Evolutionary conservation across 306 rosid species (phyloP).

Genomic region (Begonia masoniana): DNA sequence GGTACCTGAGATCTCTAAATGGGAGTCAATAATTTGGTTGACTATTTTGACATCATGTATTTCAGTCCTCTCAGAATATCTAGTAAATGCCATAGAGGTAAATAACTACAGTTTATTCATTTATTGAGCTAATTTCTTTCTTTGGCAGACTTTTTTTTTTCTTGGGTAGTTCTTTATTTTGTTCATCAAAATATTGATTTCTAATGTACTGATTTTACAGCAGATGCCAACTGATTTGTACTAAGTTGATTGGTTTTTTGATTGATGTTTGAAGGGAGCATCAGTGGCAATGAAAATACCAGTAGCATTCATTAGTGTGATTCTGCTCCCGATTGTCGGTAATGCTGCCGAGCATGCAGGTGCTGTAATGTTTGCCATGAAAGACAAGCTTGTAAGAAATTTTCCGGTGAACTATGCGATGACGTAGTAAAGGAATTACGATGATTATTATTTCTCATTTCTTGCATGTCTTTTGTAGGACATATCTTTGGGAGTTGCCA

Average conservation of each 20-base stretch:
- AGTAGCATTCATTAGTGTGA: constrained; percentile 49
- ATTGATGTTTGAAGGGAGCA: constrained; percentile 39
- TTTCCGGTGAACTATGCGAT: background rate
- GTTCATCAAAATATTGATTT: too few relatives aligned
- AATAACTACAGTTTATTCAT: background rate
- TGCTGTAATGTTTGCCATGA: constrained; percentile 56
- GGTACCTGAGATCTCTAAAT: constrained; percentile 54
- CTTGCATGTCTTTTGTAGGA: constrained; percentile 32
- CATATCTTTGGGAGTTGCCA: constrained; percentile 76
- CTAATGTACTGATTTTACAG: too few relatives aligned
- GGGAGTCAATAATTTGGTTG: constrained; percentile 78
- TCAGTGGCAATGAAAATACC: constrained; percentile 44
- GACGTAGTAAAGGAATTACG: background rate
- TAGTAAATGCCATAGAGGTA: constrained; percentile 73
- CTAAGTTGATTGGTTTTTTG: too few relatives aligned
- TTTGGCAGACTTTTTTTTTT: too few relatives aligned
- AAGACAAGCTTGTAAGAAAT: constrained; percentile 56
- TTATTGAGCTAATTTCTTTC: too few relatives aligned
- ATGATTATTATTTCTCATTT: constrained; percentile 1
- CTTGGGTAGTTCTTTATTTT: too few relatives aligned
- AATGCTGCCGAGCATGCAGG: constrained; percentile 68
- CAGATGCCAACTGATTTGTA: too few relatives aligned
- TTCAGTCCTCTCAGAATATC: constrained; percentile 63
- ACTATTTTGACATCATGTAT: constrained; percentile 54
- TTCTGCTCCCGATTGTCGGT: constrained; percentile 56